Conservation (phyloP, 2,329 filamentous ascomycete species). For the Diaporthe sp. region DNA sequence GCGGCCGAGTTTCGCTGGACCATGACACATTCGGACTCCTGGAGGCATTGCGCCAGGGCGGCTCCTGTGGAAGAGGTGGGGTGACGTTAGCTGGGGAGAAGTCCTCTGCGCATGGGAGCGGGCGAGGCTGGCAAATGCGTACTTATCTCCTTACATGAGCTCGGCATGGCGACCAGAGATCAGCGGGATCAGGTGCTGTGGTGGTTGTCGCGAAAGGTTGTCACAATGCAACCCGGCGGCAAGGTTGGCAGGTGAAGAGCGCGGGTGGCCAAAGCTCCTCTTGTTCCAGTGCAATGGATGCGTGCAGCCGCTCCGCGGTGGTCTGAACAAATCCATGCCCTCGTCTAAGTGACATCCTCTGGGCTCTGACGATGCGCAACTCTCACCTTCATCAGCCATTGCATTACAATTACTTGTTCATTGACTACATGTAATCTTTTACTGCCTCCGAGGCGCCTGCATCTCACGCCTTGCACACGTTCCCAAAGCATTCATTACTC, state of each 20-base stretch:
- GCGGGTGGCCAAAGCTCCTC: constrained; percentile 11
- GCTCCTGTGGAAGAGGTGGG: constrained; percentile 71
- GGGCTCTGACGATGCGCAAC: background rate
- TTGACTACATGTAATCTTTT: background rate
- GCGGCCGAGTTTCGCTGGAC: constrained; percentile 86
- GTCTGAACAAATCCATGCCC: background rate
- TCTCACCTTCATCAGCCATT: background rate
- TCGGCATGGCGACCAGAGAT: constrained; percentile 76
- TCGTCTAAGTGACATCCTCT: no score
- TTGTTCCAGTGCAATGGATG: background rate
- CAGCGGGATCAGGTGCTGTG: constrained; percentile 6
- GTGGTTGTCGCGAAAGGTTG: background rate
- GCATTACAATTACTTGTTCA: background rate
- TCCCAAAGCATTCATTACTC: background rate
- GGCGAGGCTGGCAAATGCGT: constrained; percentile 54
- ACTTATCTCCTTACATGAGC: constrained; percentile 98
- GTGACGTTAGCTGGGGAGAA: constrained; percentile 31
- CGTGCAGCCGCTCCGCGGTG: background rate
- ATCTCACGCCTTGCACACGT: background rate
- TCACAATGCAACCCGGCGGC: background rate
- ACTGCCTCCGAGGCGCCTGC: background rate
- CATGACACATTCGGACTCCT: constrained; percentile 97
- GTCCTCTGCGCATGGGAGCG: constrained; percentile 16
- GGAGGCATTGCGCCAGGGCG: constrained; percentile 93
- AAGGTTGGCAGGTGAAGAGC: constrained; percentile 3